A percentile compares a stretch with the other conserved stretches of the same genome.
Conservation (phyloP, 345 rosid species). For the Euphorbia tirucalli region DNA sequence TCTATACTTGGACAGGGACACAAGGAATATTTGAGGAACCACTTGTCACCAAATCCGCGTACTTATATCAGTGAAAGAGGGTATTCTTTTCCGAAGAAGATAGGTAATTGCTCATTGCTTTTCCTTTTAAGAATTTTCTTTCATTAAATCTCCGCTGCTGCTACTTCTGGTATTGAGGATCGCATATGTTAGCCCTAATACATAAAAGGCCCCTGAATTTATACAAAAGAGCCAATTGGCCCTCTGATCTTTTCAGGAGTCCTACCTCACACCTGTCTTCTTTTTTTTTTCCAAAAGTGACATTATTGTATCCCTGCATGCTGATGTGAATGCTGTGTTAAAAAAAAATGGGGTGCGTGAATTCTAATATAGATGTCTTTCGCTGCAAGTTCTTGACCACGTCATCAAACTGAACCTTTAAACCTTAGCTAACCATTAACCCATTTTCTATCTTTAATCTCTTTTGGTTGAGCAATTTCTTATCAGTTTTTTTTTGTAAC, state of each 20-base stretch:
- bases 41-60: constrained; percentile 74
- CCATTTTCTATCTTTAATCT: background rate
- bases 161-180: background rate
- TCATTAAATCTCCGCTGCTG: background rate
- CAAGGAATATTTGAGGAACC: constrained; percentile 74
- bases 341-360: background rate
- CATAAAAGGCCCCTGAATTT: background rate
- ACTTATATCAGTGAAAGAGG: constrained; percentile 55
- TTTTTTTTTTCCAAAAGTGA: too few relatives aligned
- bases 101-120: constrained; percentile 36
- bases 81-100: constrained; percentile 68
- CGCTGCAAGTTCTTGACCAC: background rate
- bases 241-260: background rate
- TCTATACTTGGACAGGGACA: constrained; percentile 46
- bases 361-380: background rate
- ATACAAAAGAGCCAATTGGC: background rate
- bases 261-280: background rate
- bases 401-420: background rate
- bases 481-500: too few relatives aligned
- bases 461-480: background rate
- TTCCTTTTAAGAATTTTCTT: background rate
- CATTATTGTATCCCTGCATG: too few relatives aligned
- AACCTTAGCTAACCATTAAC: background rate
- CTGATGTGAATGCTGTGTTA: background rate
- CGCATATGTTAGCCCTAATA: background rate